Conservation (phyloP, 768 basidiomycete genomes). For the Boletus patriciae region DNA sequence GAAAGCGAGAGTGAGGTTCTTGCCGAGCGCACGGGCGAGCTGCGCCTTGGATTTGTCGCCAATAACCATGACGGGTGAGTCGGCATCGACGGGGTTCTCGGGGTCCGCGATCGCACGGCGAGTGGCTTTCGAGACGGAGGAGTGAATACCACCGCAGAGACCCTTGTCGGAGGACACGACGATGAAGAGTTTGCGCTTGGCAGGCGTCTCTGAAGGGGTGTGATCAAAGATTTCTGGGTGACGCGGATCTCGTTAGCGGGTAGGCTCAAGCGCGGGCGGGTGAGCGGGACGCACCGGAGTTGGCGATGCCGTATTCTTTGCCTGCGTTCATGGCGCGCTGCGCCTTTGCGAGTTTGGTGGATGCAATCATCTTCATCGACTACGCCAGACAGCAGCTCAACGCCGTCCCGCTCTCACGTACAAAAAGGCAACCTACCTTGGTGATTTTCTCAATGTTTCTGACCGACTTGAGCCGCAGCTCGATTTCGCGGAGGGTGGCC, state of each 20-base stretch:
- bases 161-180: slow-evolving; percentile 98
- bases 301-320: slow-evolving; percentile 90
- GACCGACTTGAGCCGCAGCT: slow-evolving; percentile 94
- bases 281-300: slow-evolving; percentile 58
- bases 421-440: slow-evolving; percentile 57
- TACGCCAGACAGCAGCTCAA: slow-evolving; percentile 32
- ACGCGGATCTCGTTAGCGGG: slow-evolving; percentile 9
- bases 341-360: slow-evolving; percentile 93
- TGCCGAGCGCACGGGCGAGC: slow-evolving; percentile 61
- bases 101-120: slow-evolving; percentile 65
- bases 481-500: slow-evolving; percentile 98
- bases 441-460: slow-evolving; percentile 99
- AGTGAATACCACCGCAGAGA: slow-evolving; percentile 99
- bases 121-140: slow-evolving; percentile 89
- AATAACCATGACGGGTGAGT: slow-evolving; percentile 78
- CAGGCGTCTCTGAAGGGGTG: slow-evolving; percentile 62
- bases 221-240: slow-evolving; percentile 83
- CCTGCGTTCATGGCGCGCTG: slow-evolving; percentile 90
- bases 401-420: neutral
- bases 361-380: slow-evolving; percentile 99
- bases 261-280: neutral
- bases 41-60: slow-evolving; percentile 99
- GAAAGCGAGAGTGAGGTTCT: slow-evolving; percentile 82
- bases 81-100: slow-evolving; percentile 48
- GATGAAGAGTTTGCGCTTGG: slow-evolving; percentile 83